Conservation (phyloP, 495 filamentous ascomycete species). For the Sphaerosporella brunnea region DNA sequence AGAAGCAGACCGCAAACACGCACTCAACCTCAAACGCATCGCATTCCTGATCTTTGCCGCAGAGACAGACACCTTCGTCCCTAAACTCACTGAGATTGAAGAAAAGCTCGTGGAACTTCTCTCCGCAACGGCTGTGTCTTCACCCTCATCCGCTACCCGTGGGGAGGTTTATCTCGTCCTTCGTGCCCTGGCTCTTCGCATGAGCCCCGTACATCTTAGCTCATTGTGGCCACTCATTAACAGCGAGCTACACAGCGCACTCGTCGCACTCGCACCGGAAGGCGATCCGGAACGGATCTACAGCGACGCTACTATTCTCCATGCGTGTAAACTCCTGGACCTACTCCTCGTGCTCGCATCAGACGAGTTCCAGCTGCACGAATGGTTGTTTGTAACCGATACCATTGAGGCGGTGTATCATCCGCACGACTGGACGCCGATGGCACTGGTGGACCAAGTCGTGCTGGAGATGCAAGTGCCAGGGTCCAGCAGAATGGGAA, state of each 20-base stretch:
- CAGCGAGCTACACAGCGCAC: constrained; percentile 62
- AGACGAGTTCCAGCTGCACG: constrained; percentile 87
- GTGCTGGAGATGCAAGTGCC: constrained; percentile 44
- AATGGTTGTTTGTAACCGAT: constrained; percentile 94
- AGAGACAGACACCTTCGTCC: constrained; percentile 56
- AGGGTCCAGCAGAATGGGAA: neutral
- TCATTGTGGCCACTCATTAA: constrained; percentile 82
- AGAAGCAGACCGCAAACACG: constrained; percentile 84
- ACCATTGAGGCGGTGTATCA: constrained; percentile 86
- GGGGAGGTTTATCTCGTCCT: constrained; percentile 81
- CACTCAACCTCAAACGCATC: constrained; percentile 74
- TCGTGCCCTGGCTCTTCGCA: constrained; percentile 60
- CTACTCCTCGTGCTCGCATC: constrained; percentile 64
- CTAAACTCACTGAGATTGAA: constrained; percentile 50
- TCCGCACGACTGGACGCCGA: constrained; percentile 25
- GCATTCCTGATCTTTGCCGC: constrained; percentile 59
- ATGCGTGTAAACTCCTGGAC: constrained; percentile 86
- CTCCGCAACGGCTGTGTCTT: constrained; percentile 68
- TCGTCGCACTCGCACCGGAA: constrained; percentile 55
- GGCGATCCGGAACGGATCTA: constrained; percentile 47
- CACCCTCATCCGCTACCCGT: constrained; percentile 74
- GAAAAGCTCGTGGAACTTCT: constrained; percentile 80
- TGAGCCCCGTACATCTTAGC: constrained; percentile 56
- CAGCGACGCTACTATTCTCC: constrained; percentile 54
- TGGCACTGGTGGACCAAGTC: constrained; percentile 71